Conservation (phyloP, 2,329 filamentous ascomycete species). For the Bipolaris gigantea region DNA sequence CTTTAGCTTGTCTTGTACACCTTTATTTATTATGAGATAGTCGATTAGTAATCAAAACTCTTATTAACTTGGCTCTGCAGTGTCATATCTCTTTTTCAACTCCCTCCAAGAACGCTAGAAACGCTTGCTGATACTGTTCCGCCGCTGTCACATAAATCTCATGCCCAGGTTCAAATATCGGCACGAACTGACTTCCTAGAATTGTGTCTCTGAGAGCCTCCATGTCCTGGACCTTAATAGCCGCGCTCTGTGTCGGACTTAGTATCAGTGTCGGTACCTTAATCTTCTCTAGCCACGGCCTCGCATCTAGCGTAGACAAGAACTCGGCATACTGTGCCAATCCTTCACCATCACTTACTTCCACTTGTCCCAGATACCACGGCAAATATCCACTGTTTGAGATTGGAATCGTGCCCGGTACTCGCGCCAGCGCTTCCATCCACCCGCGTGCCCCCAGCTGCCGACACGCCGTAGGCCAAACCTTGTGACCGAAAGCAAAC, state of each 20-base stretch:
- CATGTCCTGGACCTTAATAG: constrained; percentile 36
- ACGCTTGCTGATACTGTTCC: constrained; percentile 29
- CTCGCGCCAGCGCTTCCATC: constrained; percentile 31
- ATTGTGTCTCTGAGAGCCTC: constrained; percentile 21
- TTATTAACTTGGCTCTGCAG: neutral
- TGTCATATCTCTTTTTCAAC: neutral
- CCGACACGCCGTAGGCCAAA: constrained; percentile 37
- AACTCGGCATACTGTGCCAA: constrained; percentile 43
- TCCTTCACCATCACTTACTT: constrained; percentile 33
- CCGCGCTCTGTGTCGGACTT: constrained; percentile 39
- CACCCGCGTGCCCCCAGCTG: constrained; percentile 39
- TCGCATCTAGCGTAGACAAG: constrained; percentile 35
- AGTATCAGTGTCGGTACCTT: constrained; percentile 38
- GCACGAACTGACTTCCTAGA: constrained; percentile 23
- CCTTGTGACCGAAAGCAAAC: constrained; percentile 32
- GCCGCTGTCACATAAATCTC: constrained; percentile 43
- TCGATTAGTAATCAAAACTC: neutral
- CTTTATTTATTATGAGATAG: neutral
- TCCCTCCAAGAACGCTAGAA: constrained; percentile 43
- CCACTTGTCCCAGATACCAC: constrained; percentile 40
- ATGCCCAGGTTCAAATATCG: constrained; percentile 37
- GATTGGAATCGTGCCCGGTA: constrained; percentile 37
- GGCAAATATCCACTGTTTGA: constrained; percentile 32
- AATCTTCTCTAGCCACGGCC: constrained; percentile 33
- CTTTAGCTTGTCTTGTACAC: neutral